Base-by-base conservation (phyloP, 495 filamentous ascomycete species). In the Echria macrotheca region DNA sequence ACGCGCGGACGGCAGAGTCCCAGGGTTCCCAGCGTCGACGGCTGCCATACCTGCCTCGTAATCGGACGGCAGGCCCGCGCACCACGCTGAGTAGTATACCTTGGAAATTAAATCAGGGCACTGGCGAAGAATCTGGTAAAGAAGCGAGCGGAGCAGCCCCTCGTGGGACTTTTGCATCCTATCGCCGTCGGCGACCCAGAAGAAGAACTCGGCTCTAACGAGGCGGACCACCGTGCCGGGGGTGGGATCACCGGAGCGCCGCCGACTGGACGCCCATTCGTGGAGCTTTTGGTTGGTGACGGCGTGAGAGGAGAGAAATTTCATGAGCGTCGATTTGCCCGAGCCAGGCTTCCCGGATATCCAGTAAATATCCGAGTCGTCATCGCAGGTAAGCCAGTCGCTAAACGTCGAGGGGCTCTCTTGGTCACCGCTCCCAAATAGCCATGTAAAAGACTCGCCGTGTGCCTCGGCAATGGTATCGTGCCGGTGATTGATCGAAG, bases 281-380 rank as follows among this genome's bases (percentile, higher is more conserved):
- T n/a, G 5, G 14, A 39, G 18, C 14, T 9, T 18, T 4, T n/a
- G 10, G n/a, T 25, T 11, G 23, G 17, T 14, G 2, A n/a, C 17
- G 18, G 7, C 2, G 23, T 43, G 8, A 22, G 24, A 2, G 19
- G 5, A 11, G 2, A 43, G 9, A 14, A 43, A 28, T 14, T 43
- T 43, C 21, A 43, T 43, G 6, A 24, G 19, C 6, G 40, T 43
- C 10, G 18, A 24, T 43, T 43, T 43, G 11, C 40, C 40, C 2
- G 18, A 24, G 2, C 40, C 40, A 2, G 40, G 21, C 19, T 43
- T 43, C n/a, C 40, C 40, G 21, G 18, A 24, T 8, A 43, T 4
- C 40, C 40, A 43, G 40, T 14, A 43, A 18, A 43, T 43, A n/a
- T n/a, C n/a, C n/a, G n/a, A n/a, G 7, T 14, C 35, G 5, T 37